Conservation (phyloP, 1,139 yeast species). For the Candida sp. region DNA sequence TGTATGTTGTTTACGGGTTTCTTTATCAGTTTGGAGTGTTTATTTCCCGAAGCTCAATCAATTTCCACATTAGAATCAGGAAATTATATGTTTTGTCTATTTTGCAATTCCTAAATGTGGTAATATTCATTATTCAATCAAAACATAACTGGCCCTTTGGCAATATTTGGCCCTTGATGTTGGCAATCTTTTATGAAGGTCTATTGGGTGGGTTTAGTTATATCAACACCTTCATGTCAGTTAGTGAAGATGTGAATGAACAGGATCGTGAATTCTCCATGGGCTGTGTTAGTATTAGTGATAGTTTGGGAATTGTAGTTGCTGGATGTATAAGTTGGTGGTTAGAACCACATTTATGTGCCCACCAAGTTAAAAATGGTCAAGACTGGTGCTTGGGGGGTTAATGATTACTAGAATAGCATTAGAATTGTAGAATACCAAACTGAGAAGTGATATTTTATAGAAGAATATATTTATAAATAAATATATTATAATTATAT, state of each 20-base stretch:
- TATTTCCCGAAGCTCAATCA: constrained; percentile 80
- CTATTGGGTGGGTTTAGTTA: constrained; percentile 87
- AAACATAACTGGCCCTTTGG: constrained; percentile 53
- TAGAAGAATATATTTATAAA: too few relatives aligned
- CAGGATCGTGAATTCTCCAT: constrained; percentile 76
- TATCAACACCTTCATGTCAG: constrained; percentile 81
- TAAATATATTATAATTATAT: too few relatives aligned
- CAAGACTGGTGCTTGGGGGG: constrained; percentile 56
- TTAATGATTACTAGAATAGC: too few relatives aligned
- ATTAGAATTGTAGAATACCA: too few relatives aligned
- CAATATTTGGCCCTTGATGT: constrained; percentile 55
- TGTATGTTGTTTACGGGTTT: constrained; percentile 92
- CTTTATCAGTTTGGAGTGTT: constrained; percentile 91
- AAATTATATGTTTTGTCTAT: constrained; percentile 59
- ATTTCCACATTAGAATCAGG: constrained; percentile 55
- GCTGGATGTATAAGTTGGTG: constrained; percentile 77
- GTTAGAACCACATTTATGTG: constrained; percentile 73
- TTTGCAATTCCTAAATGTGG: constrained; percentile 67
- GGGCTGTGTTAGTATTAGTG: constrained; percentile 94
- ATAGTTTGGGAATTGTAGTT: constrained; percentile 79
- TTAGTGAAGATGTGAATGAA: constrained; percentile 58
- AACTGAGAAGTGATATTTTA: too few relatives aligned
- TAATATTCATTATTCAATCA: constrained; percentile 62
- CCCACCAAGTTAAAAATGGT: constrained; percentile 60
- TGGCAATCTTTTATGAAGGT: constrained; percentile 79